Evolutionary conservation across 345 rosid species (phyloP), one percentile per base, ranked within the genome.

Genomic region (Hibiscus tridactylites): DNA sequence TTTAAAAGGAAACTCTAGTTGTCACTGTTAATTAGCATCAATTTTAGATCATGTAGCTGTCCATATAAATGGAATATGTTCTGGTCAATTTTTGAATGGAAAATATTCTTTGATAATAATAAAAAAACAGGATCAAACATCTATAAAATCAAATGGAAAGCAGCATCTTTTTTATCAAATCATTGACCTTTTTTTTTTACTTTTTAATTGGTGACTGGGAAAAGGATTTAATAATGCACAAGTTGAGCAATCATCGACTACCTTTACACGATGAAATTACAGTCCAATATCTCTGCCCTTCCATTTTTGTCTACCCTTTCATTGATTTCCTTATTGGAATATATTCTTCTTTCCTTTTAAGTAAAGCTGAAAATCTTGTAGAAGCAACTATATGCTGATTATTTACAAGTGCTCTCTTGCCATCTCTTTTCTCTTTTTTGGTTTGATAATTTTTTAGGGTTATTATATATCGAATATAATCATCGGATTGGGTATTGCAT

Each of bases 61-160:
- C 71, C 58, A 28, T 47, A 28, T 9, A 66, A 54, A 26, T 3
- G 57, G 71, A 66, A 66, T 47, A 66, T 66, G 11, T 66, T 33
- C 37, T 33, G 5, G 5, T 33, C 37, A 33, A 4, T 33, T 33
- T 3, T 3, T 33, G 2, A 33, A 29, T 29, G 31, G 31, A 29
- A 29, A 29, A 35, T 35, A 5, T 5, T 35, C 6, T 35, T 35
- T 35, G 39, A 35, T 35, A 35, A 5, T 35, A 35, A 35, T 21
- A 21, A 21, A 21, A 35, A 5, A 35, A 35, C 39, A 35, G 6
- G 39, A 5, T 4, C 5, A 35, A 35, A 35, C 4, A 35, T 35
- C 7, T 35, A 35, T 35, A 35, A 35, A 35, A 35, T 35, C 39
- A 35, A 35, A 35, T 4, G 39, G 39, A 35, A 35, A 33, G 6